Base-by-base conservation (phyloP, 768 basidiomycete species). In the Lactarius deliciosus region DNA sequence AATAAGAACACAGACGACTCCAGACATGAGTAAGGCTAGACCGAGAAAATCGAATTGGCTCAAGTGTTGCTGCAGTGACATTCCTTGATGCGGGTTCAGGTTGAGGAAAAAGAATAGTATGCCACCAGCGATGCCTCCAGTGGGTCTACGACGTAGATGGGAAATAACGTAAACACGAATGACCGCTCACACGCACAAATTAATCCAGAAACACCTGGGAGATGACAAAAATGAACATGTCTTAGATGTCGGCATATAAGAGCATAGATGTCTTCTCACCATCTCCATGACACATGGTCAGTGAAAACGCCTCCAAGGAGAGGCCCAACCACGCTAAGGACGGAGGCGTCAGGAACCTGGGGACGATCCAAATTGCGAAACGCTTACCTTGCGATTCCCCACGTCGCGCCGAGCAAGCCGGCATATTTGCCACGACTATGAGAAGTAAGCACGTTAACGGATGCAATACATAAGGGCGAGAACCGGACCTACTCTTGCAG, bases 271-370 rank as follows among this genome's bases (percentile, higher is more conserved):
- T 36, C 15, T 47, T 64, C 79, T 50, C 69, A 85, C 92, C 92
- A 93, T 77, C 92, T 77, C 92, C 92, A 94, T 1, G 86, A 81
- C 20, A 86, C 86, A 72, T 90, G 87, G 72, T 92, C 85, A 0
- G 90, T 85, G 65, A 93, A 84, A 15, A 77, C 90, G 65, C 92
- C 93, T 64, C 93, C 93, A 16, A 95, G 76, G 15, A 97, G 80
- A 2, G 94, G 94, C 0, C 93, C 91, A 15, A 90, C 69, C 22
- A 90, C 85, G 66, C 87, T 85, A 16, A 57, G 61, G 32, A 28
- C 3, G 34, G 28, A 18, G 36, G 15, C 57, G 68, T 50, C 18
- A n/a, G 7, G 13, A 47, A 13, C 28, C 8, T 6, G 43, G 18
- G 18, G 20, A 18, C 28, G 53, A 57, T 18, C 15, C 25, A 11